Percentiles rank a stretch among this genome's conserved stretches.
Conservation (phyloP, 306 rosid genomes). For the Sphenostylis stenocarpa region DNA sequence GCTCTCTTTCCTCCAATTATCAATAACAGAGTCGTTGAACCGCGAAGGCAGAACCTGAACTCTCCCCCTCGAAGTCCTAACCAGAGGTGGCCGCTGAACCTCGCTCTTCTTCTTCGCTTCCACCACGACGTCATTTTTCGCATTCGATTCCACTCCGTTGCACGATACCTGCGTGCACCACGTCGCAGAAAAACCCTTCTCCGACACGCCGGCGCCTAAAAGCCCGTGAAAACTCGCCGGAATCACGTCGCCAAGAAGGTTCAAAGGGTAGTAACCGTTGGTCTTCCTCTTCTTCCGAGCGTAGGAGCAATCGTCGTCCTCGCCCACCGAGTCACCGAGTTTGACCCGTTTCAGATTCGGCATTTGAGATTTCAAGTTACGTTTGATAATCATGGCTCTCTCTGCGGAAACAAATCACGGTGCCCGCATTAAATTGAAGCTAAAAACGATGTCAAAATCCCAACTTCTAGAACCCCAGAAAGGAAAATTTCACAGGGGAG, state of each 20-base stretch:
- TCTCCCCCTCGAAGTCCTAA: slow-evolving; percentile 87
- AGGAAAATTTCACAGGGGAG: slow-evolving; percentile 16
- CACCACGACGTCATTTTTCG: slow-evolving; percentile 35
- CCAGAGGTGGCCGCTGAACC: slow-evolving; percentile 83
- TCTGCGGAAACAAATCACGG: slow-evolving; percentile 3
- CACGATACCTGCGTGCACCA: slow-evolving; percentile 67
- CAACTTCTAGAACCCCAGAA: slow-evolving; percentile 20
- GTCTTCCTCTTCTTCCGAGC: slow-evolving; percentile 76
- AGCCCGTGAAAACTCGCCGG: slow-evolving; percentile 70
- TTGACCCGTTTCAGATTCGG: slow-evolving; percentile 92
- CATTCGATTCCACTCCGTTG: slow-evolving; percentile 61
- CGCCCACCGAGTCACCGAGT: slow-evolving; percentile 65
- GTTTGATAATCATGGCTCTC: slow-evolving; percentile 81
- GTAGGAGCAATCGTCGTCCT: slow-evolving; percentile 65
- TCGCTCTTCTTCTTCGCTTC: slow-evolving; percentile 34
- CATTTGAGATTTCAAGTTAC: slow-evolving; percentile 93
- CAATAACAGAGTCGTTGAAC: slow-evolving; percentile 93
- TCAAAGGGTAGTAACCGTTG: slow-evolving; percentile 74
- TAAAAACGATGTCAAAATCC: slow-evolving; percentile 30
- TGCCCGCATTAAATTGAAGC: slow-evolving; percentile 40
- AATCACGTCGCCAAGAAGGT: slow-evolving; percentile 82
- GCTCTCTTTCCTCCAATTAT: slow-evolving; percentile 90
- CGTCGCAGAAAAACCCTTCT: slow-evolving; percentile 63
- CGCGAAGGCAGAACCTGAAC: slow-evolving; percentile 99
- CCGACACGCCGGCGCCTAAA: slow-evolving; percentile 48